Percentiles rank a stretch among this genome's conserved stretches.
These are phyloP conservation scores for Diaporthe velutina DNA, from an alignment of 2,329 filamentous ascomycete genomes.

Conservation along the genomic window DNA sequence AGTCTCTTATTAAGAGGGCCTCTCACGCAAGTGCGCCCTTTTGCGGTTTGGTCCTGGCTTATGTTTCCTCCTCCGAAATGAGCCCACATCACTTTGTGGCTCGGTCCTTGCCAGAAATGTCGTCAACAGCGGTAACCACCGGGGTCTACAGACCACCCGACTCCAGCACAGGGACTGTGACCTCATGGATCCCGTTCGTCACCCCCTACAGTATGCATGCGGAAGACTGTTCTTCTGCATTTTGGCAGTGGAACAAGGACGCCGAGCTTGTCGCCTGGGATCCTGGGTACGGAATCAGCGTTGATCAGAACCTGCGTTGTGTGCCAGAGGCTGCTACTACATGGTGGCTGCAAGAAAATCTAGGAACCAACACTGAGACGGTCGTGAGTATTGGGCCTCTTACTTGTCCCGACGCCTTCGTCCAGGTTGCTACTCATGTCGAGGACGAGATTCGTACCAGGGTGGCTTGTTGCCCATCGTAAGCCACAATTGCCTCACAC, in stretches of 20 bases:
- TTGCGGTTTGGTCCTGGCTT: not conserved
- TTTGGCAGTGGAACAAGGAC: not conserved
- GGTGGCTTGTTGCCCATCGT: conserved; percentile 22
- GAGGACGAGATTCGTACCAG: not conserved
- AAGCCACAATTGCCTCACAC: not conserved
- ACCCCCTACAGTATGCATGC: not conserved
- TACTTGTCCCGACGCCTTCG: not conserved
- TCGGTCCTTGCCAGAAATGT: not conserved
- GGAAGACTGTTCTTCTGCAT: not conserved
- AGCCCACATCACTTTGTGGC: not conserved
- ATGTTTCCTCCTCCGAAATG: not conserved
- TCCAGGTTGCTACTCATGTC: conserved; percentile 1
- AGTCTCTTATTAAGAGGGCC: not conserved
- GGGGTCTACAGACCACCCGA: not conserved
- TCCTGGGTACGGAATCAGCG: not conserved
- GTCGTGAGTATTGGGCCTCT: conserved; percentile 5
- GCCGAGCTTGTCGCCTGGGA: not conserved
- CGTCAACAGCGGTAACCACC: not conserved
- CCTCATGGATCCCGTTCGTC: not conserved
- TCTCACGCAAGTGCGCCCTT: not conserved
- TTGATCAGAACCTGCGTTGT: conserved; percentile 7
- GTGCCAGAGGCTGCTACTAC: conserved; percentile 10
- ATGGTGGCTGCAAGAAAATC: not conserved
- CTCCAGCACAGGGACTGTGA: conserved; percentile 8
- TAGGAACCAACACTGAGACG: conserved; percentile 8